Evolutionary conservation across 2,329 filamentous ascomycete species (phyloP), one percentile per base, ranked within the genome.

Genomic region (Fusarium anthophilum): DNA sequence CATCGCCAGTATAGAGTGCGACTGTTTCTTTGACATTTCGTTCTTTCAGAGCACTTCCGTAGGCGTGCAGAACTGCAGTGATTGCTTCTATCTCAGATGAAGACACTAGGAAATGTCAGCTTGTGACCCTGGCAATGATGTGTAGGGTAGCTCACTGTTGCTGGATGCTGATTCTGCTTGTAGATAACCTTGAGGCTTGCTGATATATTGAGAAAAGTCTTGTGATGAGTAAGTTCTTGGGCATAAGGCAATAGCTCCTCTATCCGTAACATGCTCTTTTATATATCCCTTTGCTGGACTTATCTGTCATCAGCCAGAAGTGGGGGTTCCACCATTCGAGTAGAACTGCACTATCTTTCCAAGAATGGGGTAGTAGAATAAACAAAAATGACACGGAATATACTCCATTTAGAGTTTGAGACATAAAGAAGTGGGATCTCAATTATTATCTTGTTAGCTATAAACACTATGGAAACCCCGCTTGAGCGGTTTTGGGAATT

Each of bases 231-330:
- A 15, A 8, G 0, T 3, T 8, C 0, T 8, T 30, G 11, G 17
- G 4, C 9, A 22, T 4, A 15, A 22, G 9, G 4, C 1, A 11
- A 11, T 12, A 12, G 13, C 9, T 48, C 10, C 8, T 3, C 4
- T 30, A 30, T 2, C 2, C 1, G 26, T 4, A 3, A 3, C 4
- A 0, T 8, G 2, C n/a, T 13, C 5, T 18, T 3, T 22, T 28
- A 18, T 51, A 11, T 13, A 0, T 6, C 2, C 5, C 0, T 18
- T 5, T 5, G 4, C 3, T 35, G 5, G 4, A 24, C 22, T 10
- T 51, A 32, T 51, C 28, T 51, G 0, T 32, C 1, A 4, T 26
- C 8, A 14, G 2, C 4, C 22, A 6, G 8, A 24, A 51, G 48
- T 51, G 48, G 48, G 48, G 48, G 45, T n/a, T n/a, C n/a, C n/a